Percentiles rank a stretch among this genome's conserved stretches.
These are phyloP conservation scores for Trametes cinnabarina DNA, from an alignment of 768 basidiomycete genomes.

Conservation along the genomic window DNA sequence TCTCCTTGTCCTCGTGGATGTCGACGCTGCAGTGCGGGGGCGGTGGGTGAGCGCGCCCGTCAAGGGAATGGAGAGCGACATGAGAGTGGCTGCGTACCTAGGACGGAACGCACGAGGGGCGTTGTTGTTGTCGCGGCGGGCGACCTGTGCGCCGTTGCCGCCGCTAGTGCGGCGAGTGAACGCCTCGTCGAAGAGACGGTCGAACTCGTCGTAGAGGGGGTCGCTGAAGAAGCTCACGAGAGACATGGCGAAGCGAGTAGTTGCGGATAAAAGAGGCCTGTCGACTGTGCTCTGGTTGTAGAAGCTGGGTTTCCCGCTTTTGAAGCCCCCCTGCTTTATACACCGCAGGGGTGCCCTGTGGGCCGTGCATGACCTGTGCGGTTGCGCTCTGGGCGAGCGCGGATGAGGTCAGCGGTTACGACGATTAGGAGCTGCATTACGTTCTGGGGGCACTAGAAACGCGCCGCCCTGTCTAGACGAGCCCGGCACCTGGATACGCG, in stretches of 20 bases:
- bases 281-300: too few species aligned
- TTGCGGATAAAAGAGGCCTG: background rate
- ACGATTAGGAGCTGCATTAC: background rate
- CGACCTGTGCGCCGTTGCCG: slow-evolving; percentile 5
- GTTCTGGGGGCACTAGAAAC: background rate
- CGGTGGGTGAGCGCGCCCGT: background rate
- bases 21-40: slow-evolving; percentile 37
- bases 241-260: slow-evolving; percentile 25
- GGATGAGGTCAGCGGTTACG: slow-evolving; percentile 12
- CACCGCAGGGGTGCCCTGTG: background rate
- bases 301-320: background rate
- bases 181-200: slow-evolving; percentile 43
- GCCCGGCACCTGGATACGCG: background rate
- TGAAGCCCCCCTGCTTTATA: background rate
- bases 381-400: background rate
- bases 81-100: slow-evolving; percentile 6
- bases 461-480: background rate
- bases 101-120: slow-evolving; percentile 15
- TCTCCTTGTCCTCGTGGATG: slow-evolving; percentile 42
- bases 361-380: background rate
- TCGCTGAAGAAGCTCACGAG: slow-evolving; percentile 40
- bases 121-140: background rate
- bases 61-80: background rate
- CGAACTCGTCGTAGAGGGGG: slow-evolving; percentile 41
- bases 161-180: slow-evolving; percentile 24